These are phyloP conservation scores for Saprolegnia diclina DNA, from an alignment of 352 stramenopile genomes.

Conservation along the genomic window DNA sequence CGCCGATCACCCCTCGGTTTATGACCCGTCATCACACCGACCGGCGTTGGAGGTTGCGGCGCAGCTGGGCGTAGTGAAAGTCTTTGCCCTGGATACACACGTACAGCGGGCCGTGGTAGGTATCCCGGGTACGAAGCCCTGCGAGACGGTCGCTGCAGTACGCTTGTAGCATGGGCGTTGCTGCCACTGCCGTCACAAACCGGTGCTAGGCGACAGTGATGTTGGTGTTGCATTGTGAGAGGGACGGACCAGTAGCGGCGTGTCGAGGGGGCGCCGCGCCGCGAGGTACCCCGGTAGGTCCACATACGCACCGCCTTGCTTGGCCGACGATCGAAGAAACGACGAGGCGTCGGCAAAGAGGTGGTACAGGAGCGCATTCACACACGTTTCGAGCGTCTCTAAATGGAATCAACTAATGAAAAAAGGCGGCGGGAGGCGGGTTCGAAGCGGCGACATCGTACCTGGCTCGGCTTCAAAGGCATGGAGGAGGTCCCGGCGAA, in stretches of 20 bases:
- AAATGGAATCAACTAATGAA: not conserved
- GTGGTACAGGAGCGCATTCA: conserved; percentile 12
- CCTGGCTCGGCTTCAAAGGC: conserved; percentile 2
- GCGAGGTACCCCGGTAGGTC: not conserved
- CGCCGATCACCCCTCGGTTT: not conserved
- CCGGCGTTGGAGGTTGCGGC: not conserved
- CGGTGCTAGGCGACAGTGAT: not conserved
- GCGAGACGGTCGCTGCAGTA: conserved; percentile 2
- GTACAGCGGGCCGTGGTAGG: not conserved
- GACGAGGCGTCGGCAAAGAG: not conserved
- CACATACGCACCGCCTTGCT: not conserved
- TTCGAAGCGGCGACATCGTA: not conserved
- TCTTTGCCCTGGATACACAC: not conserved
- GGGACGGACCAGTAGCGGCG: not conserved
- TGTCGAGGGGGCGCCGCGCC: not conserved
- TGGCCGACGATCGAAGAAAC: not conserved
- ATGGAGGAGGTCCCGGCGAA: conserved; percentile 17
- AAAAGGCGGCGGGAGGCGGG: not conserved
- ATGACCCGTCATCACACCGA: not conserved
- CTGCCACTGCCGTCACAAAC: not conserved
- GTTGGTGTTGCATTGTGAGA: not conserved
- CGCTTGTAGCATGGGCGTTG: not conserved
- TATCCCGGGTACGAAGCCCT: too few relatives aligned
- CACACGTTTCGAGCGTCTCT: conserved; percentile 15
- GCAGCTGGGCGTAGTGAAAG: not conserved